Evolutionary conservation across 140 eudicot species (phyloP).

Genomic region (Stevia rebaudiana): DNA sequence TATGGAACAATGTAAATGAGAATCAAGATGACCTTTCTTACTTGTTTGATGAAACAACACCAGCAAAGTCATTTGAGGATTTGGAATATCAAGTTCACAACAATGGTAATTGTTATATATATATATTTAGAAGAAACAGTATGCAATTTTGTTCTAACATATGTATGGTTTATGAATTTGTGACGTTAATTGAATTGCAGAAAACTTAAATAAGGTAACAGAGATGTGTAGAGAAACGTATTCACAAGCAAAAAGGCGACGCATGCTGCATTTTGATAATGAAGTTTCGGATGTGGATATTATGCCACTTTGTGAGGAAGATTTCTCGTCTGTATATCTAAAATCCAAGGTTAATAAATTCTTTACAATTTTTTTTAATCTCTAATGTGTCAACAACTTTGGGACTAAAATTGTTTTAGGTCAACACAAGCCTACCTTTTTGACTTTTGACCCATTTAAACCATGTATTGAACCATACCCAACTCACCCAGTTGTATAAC

Average conservation of each 20-base stretch:
- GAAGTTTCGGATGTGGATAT: slow-evolving; percentile 42
- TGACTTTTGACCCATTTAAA: background rate
- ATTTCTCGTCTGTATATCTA: slow-evolving; percentile 44
- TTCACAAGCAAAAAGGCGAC: slow-evolving; percentile 79
- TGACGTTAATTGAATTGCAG: slow-evolving; percentile 38
- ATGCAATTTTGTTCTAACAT: slow-evolving; percentile 2
- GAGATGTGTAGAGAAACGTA: slow-evolving; percentile 38
- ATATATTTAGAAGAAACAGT: background rate
- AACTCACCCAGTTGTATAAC: background rate
- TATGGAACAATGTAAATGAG: slow-evolving; percentile 43
- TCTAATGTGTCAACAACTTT: too few species aligned
- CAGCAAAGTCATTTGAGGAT: slow-evolving; percentile 81
- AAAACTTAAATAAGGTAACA: slow-evolving; percentile 34
- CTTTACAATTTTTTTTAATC: slow-evolving; percentile 4
- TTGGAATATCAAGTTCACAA: slow-evolving; percentile 40
- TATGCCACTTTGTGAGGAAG: slow-evolving; percentile 42
- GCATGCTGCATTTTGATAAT: slow-evolving; percentile 68
- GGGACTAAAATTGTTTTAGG: background rate
- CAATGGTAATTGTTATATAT: slow-evolving; percentile 44
- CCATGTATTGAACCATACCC: background rate
- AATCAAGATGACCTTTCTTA: slow-evolving; percentile 51
- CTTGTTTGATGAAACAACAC: slow-evolving; percentile 66
- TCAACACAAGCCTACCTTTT: background rate
- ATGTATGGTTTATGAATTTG: background rate
- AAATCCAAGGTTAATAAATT: slow-evolving; percentile 56